phyloP scores from a whole-genome alignment of 2,329 filamentous ascomycete species.

The Monosporascus sp. region DNA sequence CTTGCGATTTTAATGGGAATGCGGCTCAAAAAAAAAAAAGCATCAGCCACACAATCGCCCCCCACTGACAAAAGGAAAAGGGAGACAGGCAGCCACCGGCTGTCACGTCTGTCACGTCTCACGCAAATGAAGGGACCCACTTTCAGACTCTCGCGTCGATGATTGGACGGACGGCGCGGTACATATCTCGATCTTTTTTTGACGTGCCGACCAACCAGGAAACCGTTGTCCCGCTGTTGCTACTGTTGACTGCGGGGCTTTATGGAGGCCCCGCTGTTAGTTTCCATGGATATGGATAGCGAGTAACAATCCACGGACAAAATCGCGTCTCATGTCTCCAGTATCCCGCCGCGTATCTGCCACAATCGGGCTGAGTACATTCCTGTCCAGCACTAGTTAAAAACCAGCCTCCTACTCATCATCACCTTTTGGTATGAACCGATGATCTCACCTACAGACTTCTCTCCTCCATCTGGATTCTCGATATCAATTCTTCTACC shows the following conservation, averaged over 20 bases:
- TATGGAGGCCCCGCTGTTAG: slow-evolving; percentile 18
- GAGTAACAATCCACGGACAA: neutral
- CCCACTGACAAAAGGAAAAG: no score
- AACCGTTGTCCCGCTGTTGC: slow-evolving; percentile 53
- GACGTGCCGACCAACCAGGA: slow-evolving; percentile 36
- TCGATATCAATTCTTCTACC: no score
- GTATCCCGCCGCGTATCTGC: neutral
- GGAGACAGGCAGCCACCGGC: no score
- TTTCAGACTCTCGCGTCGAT: neutral
- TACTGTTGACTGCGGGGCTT: slow-evolving; percentile 39
- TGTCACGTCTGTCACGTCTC: no score
- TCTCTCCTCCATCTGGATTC: no score
- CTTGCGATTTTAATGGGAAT: neutral
- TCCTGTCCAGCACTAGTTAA: neutral
- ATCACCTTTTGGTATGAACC: no score
- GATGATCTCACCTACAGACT: no score
- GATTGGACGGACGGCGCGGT: neutral
- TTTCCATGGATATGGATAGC: slow-evolving; percentile 18
- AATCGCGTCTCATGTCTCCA: slow-evolving; percentile 2
- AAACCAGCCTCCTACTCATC: neutral
- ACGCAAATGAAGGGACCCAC: neutral
- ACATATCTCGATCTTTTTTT: neutral
- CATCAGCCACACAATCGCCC: neutral
- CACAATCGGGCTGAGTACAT: neutral
- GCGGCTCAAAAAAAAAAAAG: neutral